Evolutionary conservation across 1,284 basidiomycete genomes (phyloP).

Genomic region (Phaffia rhodozyma): DNA sequence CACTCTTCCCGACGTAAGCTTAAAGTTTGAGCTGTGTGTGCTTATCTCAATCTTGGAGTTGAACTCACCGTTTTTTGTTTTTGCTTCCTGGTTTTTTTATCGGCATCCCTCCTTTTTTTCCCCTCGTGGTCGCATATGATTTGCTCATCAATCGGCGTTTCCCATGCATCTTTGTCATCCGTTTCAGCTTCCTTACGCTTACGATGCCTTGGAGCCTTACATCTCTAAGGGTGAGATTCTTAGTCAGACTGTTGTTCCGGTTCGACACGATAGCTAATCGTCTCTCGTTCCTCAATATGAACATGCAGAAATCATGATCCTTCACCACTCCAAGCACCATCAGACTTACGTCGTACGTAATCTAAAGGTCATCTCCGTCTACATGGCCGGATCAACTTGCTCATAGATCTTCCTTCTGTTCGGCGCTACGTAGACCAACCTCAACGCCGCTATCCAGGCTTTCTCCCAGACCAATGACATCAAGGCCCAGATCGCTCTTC

Average conservation of each 20-base stretch:
- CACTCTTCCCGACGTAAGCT: conserved; percentile 28
- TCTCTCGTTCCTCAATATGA: conserved; percentile 39
- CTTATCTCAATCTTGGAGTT: too few species aligned
- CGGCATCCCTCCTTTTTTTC: too few species aligned
- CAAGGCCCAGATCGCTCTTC: conserved; percentile 72
- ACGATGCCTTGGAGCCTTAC: conserved; percentile 53
- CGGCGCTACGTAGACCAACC: conserved; percentile 20
- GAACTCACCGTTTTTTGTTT: too few species aligned
- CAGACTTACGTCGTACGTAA: conserved; percentile 75
- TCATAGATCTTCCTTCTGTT: background rate
- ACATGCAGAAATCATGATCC: conserved; percentile 60
- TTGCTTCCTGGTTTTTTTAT: too few species aligned
- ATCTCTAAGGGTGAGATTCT: conserved; percentile 38
- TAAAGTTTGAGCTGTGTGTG: background rate
- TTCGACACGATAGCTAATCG: conserved; percentile 53
- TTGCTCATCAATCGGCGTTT: too few species aligned
- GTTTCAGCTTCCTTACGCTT: conserved; percentile 78
- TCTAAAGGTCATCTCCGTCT: background rate
- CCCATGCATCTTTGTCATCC: conserved; percentile 41
- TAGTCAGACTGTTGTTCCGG: conserved; percentile 31
- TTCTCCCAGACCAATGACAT: conserved; percentile 45
- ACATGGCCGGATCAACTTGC: background rate
- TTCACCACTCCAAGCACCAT: conserved; percentile 95
- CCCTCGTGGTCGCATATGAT: too few species aligned
- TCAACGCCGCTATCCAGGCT: conserved; percentile 62